These are phyloP conservation scores for Penicillium capsulatum DNA, from an alignment of 2,329 filamentous ascomycete species.

Conservation along the genomic window DNA sequence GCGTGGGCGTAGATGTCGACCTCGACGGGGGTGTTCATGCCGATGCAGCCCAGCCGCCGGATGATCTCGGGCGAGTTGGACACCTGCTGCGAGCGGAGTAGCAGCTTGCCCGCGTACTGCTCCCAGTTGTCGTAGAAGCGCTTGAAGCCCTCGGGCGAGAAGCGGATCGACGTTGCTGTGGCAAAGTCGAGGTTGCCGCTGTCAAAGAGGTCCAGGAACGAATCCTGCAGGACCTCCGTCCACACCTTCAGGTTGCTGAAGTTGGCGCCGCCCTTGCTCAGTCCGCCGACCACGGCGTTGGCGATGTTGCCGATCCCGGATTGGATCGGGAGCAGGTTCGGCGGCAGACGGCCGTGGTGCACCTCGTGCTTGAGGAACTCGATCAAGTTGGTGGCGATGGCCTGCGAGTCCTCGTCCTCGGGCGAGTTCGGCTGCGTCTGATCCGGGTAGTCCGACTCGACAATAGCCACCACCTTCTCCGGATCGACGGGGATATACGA, in stretches of 20 bases:
- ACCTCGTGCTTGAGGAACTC: conserved; percentile 87
- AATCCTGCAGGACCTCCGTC: conserved; percentile 91
- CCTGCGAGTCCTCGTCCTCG: conserved; percentile 66
- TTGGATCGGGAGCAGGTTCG: conserved; percentile 74
- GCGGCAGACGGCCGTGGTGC: conserved; percentile 67
- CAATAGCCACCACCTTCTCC: conserved; percentile 75
- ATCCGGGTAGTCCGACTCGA: conserved; percentile 82
- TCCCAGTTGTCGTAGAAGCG: conserved; percentile 88
- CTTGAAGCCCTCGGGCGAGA: conserved; percentile 85
- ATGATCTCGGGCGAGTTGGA: conserved; percentile 91
- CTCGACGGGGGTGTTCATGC: conserved; percentile 93
- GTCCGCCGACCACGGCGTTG: conserved; percentile 82
- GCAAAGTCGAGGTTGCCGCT: conserved; percentile 82
- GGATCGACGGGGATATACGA: conserved; percentile 79
- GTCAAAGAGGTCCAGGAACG: conserved; percentile 89
- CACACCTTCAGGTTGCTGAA: conserved; percentile 87
- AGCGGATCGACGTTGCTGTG: conserved; percentile 83
- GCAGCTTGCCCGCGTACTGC: conserved; percentile 71
- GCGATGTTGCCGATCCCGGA: conserved; percentile 91
- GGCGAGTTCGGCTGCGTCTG: conserved; percentile 69
- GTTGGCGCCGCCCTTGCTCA: conserved; percentile 66
- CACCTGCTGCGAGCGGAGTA: conserved; percentile 81
- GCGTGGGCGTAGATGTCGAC: conserved; percentile 94
- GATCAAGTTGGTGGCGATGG: conserved; percentile 75
- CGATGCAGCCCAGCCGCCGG: conserved; percentile 77